Evolutionary conservation across 495 filamentous ascomycete species (phyloP), one percentile per base, ranked within the genome.

Genomic region (Aspergillus campestris): DNA sequence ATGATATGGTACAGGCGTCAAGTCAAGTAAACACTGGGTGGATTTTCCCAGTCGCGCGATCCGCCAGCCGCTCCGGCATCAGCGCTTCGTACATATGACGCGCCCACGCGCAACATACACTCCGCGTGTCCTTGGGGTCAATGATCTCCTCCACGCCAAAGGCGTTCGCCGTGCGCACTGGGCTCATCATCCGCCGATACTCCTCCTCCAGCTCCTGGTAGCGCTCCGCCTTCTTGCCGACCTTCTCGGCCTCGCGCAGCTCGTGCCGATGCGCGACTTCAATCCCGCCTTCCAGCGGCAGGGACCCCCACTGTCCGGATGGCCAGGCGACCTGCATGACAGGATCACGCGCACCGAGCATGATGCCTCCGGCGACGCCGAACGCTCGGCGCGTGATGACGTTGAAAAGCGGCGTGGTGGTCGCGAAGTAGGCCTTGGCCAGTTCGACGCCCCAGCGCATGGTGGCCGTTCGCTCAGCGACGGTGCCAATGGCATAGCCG

Each of bases 131-230:
- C 34, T 71, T 74, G 10, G 79, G 79, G 55, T 82, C 79, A 45
- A 81, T 76, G 15, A 82, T 79, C 55, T 83, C 78, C 57, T 83
- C 79, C 1, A 80, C 65, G 0, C 79, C 78, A 55, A 83, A 83
- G 6, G 76, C 70, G 62, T 81, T 81, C 8, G 79, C 79, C 33
- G 79, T 81, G 12, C 78, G 62, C 31, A 82, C 76, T 0, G 79
- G 79, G 46, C 80, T 83, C 77, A 81, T 83, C 45, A 82, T 46
- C 10, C 74, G 60, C 29, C 65, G 50, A 53, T 83, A 83, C 53
- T 78, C 75, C 27, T 73, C 70, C 35, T 81, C 77, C 18, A 82
- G 50, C 52, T 79, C 74, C 14, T 65, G 57, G 40, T 79, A 79
- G 14, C 65, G 43, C 44, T 70, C 70, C 24, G 75, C 67, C 42